phyloP scores from a whole-genome alignment of 1,139 yeast species.

The Yamadazyma friedrichii region DNA sequence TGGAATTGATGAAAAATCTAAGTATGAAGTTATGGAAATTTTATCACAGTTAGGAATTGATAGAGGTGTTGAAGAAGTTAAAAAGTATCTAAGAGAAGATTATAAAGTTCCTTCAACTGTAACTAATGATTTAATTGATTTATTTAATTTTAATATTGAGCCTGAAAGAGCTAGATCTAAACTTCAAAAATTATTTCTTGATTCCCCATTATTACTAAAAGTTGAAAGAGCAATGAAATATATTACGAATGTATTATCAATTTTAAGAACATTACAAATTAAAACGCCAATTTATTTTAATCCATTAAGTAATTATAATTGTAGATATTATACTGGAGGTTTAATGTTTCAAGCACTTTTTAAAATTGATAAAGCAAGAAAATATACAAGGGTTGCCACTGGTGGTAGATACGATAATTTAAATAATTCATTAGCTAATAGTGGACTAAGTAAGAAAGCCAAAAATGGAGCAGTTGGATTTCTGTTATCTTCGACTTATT shows the following conservation, averaged over 20 bases:
- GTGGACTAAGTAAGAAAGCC: conserved; percentile 18
- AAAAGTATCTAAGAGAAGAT: conserved; percentile 63
- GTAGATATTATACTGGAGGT: conserved; percentile 73
- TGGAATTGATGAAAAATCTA: conserved; percentile 60
- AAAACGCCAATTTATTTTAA: conserved; percentile 40
- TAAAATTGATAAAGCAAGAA: conserved; percentile 47
- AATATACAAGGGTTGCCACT: conserved; percentile 62
- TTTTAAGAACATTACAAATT: conserved; percentile 55
- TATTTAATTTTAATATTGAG: conserved; percentile 72
- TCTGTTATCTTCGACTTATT: conserved; percentile 48
- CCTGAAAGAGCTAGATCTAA: conserved; percentile 62
- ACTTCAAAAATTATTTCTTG: conserved; percentile 68
- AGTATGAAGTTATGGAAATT: conserved; percentile 64
- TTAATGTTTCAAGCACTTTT: conserved; percentile 85
- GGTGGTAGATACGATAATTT: conserved; percentile 92
- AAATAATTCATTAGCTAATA: conserved; percentile 37
- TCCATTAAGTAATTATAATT: conserved; percentile 82
- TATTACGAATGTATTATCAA: conserved; percentile 53
- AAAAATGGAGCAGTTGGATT: conserved; percentile 77
- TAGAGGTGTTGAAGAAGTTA: conserved; percentile 63
- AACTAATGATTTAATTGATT: conserved; percentile 69
- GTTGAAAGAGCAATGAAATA: conserved; percentile 65
- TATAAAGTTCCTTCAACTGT: conserved; percentile 79
- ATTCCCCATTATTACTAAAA: conserved; percentile 61
- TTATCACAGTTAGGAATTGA: conserved; percentile 77